Evolutionary conservation across 148 eudicot species (phyloP).

Genomic region (Spergularia bocconei): DNA sequence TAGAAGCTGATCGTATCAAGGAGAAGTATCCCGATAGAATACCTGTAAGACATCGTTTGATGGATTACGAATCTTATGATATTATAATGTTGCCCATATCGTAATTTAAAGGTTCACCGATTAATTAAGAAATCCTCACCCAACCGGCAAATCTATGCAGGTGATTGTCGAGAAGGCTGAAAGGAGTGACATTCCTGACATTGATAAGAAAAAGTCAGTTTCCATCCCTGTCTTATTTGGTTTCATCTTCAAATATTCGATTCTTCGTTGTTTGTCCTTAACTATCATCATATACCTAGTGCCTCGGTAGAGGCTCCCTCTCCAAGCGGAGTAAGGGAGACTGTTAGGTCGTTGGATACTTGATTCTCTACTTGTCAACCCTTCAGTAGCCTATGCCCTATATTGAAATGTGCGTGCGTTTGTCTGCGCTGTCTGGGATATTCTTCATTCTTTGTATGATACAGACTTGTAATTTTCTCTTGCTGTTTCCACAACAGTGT

Average conservation of each 20-base stretch:
- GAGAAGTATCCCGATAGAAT: conserved; percentile 48
- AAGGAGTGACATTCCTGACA: conserved; percentile 43
- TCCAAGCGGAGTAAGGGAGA: no score
- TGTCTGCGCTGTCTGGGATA: no score
- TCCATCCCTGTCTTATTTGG: conserved; percentile 7
- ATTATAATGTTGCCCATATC: background rate
- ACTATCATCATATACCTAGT: no score
- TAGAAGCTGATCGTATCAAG: conserved; percentile 43
- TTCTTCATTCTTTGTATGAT: no score
- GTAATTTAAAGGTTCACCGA: background rate
- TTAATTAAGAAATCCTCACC: conserved; percentile 4
- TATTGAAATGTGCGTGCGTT: no score
- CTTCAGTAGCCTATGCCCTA: background rate
- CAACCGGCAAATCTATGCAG: conserved; percentile 25
- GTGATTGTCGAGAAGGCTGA: conserved; percentile 54
- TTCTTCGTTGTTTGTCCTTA: no score
- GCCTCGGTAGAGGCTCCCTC: no score
- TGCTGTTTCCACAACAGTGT: no score
- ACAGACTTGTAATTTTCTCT: no score
- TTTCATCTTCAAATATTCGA: background rate
- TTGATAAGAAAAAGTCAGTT: conserved; percentile 50
- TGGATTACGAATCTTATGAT: background rate
- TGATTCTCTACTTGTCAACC: background rate
- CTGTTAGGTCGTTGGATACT: background rate
- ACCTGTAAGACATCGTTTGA: conserved; percentile 34